Conservation (phyloP, 2,329 filamentous ascomycete genomes). For the Ramularia collo-cygni region DNA sequence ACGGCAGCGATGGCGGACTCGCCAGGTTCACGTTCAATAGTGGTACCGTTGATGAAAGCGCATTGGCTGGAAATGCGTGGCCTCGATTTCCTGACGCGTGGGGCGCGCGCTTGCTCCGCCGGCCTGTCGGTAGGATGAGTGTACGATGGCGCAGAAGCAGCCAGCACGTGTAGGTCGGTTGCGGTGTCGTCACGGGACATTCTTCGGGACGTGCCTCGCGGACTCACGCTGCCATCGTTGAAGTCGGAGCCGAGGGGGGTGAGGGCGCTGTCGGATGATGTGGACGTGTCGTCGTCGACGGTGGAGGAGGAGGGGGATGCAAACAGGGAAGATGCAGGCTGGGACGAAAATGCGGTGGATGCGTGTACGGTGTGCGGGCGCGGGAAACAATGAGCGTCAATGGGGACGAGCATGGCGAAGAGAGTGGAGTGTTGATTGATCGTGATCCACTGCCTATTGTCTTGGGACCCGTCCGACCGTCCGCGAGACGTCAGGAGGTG, state of each 20-base stretch:
- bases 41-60: no score
- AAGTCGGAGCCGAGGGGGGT: not conserved
- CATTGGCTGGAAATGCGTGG: no score
- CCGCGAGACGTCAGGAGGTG: no score
- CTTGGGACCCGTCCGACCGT: not conserved
- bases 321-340: not conserved
- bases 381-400: constrained; percentile 1
- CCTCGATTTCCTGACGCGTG: no score
- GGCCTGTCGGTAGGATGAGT: not conserved
- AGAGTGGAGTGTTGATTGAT: constrained; percentile 1
- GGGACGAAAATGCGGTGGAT: constrained; percentile 4
- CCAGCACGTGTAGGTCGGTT: constrained; percentile 20
- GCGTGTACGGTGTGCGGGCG: constrained; percentile 23
- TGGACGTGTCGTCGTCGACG: no score
- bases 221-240: not conserved
- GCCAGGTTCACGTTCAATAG: no score
- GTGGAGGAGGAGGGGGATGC: not conserved
- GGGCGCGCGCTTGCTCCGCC: no score
- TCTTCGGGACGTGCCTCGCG: not conserved
- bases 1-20: not conserved
- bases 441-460: not conserved
- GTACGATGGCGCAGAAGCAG: not conserved
- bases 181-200: constrained; percentile 27
- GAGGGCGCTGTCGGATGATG: no score
- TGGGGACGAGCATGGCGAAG: not conserved